These are phyloP conservation scores for Anethum foeniculum DNA, from an alignment of 140 eudicot genomes.

Conservation along the genomic window DNA sequence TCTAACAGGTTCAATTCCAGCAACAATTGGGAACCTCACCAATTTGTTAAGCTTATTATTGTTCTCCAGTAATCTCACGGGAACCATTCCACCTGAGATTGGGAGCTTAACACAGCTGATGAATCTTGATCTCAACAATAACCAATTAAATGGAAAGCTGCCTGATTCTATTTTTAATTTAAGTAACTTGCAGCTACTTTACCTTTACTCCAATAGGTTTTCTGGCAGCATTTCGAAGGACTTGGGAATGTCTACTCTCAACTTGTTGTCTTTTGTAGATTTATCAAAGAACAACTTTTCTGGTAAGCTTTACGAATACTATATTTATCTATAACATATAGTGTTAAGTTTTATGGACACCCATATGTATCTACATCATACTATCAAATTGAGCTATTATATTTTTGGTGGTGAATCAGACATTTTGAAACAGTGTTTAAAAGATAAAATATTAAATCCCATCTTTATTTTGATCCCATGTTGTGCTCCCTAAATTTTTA, in stretches of 20 bases:
- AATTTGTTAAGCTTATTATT: not conserved
- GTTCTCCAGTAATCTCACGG: slow-evolving; percentile 1
- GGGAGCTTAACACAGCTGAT: not conserved
- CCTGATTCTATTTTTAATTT: too few relatives aligned
- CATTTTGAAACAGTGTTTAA: too few relatives aligned
- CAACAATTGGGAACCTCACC: not conserved
- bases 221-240: slow-evolving; percentile 53
- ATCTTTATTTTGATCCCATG: not conserved
- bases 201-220: slow-evolving; percentile 22
- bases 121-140: not conserved
- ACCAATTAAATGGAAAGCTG: not conserved
- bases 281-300: not conserved
- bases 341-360: too few relatives aligned
- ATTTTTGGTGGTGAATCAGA: too few relatives aligned
- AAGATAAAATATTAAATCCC: not conserved
- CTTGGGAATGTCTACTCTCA: slow-evolving; percentile 16
- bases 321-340: too few relatives aligned
- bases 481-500: not conserved
- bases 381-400: too few relatives aligned
- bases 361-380: too few relatives aligned
- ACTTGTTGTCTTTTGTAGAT: not conserved
- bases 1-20: too few relatives aligned
- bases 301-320: slow-evolving; percentile 12
- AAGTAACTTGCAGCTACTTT: not conserved
- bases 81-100: slow-evolving; percentile 48